phyloP scores from a whole-genome alignment of 108 stramenopile genomes.

The Nannochloropsis salina region DNA sequence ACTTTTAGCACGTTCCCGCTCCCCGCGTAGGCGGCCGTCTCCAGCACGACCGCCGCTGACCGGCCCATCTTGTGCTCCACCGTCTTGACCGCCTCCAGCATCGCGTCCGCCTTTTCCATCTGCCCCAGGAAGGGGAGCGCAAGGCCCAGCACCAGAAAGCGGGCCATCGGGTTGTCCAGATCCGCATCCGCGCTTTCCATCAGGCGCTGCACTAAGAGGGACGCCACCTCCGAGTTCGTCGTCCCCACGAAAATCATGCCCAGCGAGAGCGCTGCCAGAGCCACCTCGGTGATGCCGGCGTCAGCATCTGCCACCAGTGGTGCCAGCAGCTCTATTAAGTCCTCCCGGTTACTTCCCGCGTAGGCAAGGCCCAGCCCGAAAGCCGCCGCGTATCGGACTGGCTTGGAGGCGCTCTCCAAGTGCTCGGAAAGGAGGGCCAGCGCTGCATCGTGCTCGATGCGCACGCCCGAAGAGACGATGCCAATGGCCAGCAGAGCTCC shows the following conservation, averaged over 20 bases:
- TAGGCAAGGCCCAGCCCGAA: constrained; percentile 95
- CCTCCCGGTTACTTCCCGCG: constrained; percentile 85
- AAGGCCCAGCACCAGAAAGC: constrained; percentile 86
- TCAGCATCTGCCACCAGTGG: constrained; percentile 80
- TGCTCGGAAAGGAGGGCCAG: constrained; percentile 88
- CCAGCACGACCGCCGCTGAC: constrained; percentile 79
- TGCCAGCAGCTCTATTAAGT: constrained; percentile 82
- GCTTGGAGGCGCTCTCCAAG: constrained; percentile 54
- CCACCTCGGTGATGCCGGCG: constrained; percentile 53
- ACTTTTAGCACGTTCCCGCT: constrained; percentile 95
- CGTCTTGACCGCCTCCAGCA: constrained; percentile 87
- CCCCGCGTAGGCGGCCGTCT: constrained; percentile 93
- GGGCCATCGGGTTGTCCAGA: constrained; percentile 81
- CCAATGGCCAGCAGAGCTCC: constrained; percentile 96
- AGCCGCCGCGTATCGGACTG: constrained; percentile 78
- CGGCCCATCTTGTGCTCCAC: constrained; percentile 90
- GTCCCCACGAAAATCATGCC: constrained; percentile 96
- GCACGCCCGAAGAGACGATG: constrained; percentile 79
- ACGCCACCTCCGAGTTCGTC: constrained; percentile 83
- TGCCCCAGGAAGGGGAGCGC: constrained; percentile 90
- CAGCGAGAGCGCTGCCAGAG: constrained; percentile 71
- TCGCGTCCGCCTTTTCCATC: constrained; percentile 91
- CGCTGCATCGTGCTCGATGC: constrained; percentile 94
- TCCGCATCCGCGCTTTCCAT: constrained; percentile 98
- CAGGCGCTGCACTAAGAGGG: constrained; percentile 86